Conservation (phyloP, 495 filamentous ascomycete genomes). For the Penicillium tannophilum region DNA sequence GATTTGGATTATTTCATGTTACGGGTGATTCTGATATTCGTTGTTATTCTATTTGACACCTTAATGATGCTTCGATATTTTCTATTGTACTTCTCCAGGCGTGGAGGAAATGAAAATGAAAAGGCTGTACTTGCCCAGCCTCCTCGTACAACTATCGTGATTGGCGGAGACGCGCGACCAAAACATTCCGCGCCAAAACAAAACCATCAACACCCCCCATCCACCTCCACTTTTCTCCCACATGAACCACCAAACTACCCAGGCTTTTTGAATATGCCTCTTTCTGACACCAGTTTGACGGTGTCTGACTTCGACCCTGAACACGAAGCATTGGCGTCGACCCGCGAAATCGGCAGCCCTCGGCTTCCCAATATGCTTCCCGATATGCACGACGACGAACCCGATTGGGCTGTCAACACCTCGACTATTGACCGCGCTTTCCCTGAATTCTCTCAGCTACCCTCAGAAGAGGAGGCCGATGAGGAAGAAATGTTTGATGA, state of each 20-base stretch:
- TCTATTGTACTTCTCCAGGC: no score
- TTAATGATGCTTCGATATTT: no score
- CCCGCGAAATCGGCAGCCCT: constrained; percentile 46
- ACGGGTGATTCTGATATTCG: no score
- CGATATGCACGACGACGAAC: constrained; percentile 23
- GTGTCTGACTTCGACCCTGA: constrained; percentile 55
- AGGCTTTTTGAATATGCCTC: constrained; percentile 34
- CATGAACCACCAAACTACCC: constrained; percentile 3
- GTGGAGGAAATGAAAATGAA: not conserved
- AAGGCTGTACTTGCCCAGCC: constrained; percentile 3
- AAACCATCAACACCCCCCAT: constrained; percentile 6
- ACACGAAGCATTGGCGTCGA: constrained; percentile 54
- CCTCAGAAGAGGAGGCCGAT: constrained; percentile 38
- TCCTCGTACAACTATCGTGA: constrained; percentile 3
- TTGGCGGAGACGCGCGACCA: constrained; percentile 14
- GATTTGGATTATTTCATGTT: no score
- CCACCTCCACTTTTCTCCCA: constrained; percentile 1
- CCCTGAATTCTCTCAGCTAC: constrained; percentile 58
- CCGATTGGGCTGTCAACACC: constrained; percentile 59
- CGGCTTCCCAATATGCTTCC: constrained; percentile 38
- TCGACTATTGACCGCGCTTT: constrained; percentile 64
- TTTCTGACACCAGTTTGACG: constrained; percentile 37
- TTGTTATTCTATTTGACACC: no score
- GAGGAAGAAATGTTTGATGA: constrained; percentile 34
- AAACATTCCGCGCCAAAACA: constrained; percentile 16